A percentile compares a stretch with the other conserved stretches of the same genome.
Evolutionary conservation across 2,329 filamentous ascomycete genomes (phyloP).

Genomic region (Cryphonectria parasitica): DNA sequence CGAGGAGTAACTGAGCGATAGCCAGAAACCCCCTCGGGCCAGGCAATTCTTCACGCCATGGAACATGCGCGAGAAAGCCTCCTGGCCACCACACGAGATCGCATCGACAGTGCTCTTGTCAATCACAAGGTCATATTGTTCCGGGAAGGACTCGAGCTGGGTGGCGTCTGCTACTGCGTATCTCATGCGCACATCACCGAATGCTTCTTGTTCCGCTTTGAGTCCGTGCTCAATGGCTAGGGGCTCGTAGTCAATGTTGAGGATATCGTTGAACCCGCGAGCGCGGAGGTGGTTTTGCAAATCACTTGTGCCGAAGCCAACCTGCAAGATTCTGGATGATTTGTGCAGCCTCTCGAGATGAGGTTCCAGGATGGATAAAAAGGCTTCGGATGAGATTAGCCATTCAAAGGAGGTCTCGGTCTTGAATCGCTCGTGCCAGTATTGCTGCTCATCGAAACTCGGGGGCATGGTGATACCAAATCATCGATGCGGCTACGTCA

Average conservation of each 20-base stretch:
- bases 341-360: slow-evolving; percentile 38
- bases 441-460: slow-evolving; percentile 54
- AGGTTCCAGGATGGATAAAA: slow-evolving; percentile 46
- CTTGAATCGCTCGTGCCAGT: slow-evolving; percentile 53
- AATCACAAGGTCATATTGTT: slow-evolving; percentile 46
- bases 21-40: slow-evolving; percentile 45
- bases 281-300: slow-evolving; percentile 51
- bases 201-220: slow-evolving; percentile 44
- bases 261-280: slow-evolving; percentile 47
- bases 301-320: slow-evolving; percentile 56
- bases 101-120: slow-evolving; percentile 57
- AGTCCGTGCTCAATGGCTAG: slow-evolving; percentile 49
- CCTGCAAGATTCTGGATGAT: slow-evolving; percentile 45
- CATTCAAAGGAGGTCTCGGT: slow-evolving; percentile 53
- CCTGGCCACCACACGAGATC: slow-evolving; percentile 49
- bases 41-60: slow-evolving; percentile 42
- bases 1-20: slow-evolving; percentile 53
- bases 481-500: not conserved
- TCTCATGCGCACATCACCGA: slow-evolving; percentile 48
- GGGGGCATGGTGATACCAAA: slow-evolving; percentile 31
- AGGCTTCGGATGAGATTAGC: slow-evolving; percentile 47
- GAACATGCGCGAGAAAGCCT: slow-evolving; percentile 44
- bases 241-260: slow-evolving; percentile 56
- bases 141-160: slow-evolving; percentile 34
- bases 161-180: slow-evolving; percentile 53